Percentiles rank a stretch among this genome's conserved stretches.
phyloP scores from a whole-genome alignment of 2,329 filamentous ascomycete genomes.

The Venturia nashicola region DNA sequence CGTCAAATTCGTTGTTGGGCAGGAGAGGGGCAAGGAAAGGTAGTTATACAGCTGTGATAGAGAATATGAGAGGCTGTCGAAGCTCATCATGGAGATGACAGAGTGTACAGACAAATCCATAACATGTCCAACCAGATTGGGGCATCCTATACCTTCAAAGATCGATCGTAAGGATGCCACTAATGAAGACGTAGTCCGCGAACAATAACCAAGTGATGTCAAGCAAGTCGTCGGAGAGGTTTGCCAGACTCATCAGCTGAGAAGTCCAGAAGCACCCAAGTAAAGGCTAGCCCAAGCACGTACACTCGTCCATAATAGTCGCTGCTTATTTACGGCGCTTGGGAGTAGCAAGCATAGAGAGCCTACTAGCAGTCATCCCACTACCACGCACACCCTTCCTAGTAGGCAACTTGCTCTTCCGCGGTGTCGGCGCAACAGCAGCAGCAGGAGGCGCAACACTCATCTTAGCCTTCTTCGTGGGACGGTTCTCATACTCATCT shows the following conservation, averaged over 20 bases:
- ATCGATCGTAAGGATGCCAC: neutral
- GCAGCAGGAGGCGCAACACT: conserved; percentile 1
- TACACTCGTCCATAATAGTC: neutral
- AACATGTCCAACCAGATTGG: neutral
- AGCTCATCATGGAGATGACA: neutral
- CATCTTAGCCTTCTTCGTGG: conserved; percentile 12
- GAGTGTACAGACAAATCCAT: neutral
- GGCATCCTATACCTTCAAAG: neutral
- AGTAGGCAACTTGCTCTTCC: conserved; percentile 1
- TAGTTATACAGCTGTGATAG: neutral
- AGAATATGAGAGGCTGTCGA: neutral
- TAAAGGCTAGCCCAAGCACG: neutral
- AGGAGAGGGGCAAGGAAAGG: neutral
- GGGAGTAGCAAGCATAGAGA: conserved; percentile 26
- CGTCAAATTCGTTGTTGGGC: neutral
- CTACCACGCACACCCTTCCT: conserved; percentile 16
- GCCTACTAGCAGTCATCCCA: conserved; percentile 24
- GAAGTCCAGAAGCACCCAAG: neutral
- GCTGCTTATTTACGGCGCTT: conserved; percentile 15
- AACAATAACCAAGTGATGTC: neutral
- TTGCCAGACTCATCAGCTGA: neutral
- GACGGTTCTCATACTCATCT: conserved; percentile 12
- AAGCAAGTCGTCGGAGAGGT: neutral
- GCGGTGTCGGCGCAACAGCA: neutral
- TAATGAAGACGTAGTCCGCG: neutral